A percentile compares a stretch with the other conserved stretches of the same genome.
Evolutionary conservation across 768 basidiomycete species (phyloP).

Genomic region (Coprinopsis cinerea): DNA sequence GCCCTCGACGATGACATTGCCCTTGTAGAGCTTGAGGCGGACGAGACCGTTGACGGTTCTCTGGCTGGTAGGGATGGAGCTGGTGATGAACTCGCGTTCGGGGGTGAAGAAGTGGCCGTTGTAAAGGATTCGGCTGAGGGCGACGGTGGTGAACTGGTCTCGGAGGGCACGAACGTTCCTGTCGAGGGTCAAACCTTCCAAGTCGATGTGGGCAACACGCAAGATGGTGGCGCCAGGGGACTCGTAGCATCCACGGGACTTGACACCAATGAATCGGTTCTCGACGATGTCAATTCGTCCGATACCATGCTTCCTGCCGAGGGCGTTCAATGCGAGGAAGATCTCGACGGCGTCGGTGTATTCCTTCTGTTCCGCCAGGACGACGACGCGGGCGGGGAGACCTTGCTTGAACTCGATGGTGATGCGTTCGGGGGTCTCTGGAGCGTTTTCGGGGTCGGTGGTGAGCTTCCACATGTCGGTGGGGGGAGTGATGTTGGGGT

Average conservation of each 20-base stretch:
- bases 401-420: slow-evolving; percentile 83
- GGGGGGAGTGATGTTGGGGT: slow-evolving; percentile 92
- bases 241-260: slow-evolving; percentile 99
- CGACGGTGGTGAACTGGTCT: slow-evolving; percentile 91
- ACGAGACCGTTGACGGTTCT: slow-evolving; percentile 94
- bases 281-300: slow-evolving; percentile 99
- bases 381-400: slow-evolving; percentile 77
- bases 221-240: slow-evolving; percentile 95
- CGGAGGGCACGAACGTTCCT: slow-evolving; percentile 91
- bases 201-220: slow-evolving; percentile 89
- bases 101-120: slow-evolving; percentile 99
- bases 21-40: slow-evolving; percentile 89
- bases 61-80: slow-evolving; percentile 89
- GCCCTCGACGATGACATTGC: slow-evolving; percentile 92
- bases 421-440: slow-evolving; percentile 71
- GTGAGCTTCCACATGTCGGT: slow-evolving; percentile 99
- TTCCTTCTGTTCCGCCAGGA: slow-evolving; percentile 46
- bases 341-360: slow-evolving; percentile 93
- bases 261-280: slow-evolving; percentile 99
- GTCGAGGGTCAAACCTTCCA: slow-evolving; percentile 97
- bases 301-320: slow-evolving; percentile 92
- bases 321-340: slow-evolving; percentile 85
- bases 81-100: slow-evolving; percentile 91
- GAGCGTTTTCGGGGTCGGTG: slow-evolving; percentile 74
- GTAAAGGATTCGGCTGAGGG: slow-evolving; percentile 88